Base-by-base conservation (phyloP, 345 rosid species). In the Xanthoceras sorbifolium region DNA sequence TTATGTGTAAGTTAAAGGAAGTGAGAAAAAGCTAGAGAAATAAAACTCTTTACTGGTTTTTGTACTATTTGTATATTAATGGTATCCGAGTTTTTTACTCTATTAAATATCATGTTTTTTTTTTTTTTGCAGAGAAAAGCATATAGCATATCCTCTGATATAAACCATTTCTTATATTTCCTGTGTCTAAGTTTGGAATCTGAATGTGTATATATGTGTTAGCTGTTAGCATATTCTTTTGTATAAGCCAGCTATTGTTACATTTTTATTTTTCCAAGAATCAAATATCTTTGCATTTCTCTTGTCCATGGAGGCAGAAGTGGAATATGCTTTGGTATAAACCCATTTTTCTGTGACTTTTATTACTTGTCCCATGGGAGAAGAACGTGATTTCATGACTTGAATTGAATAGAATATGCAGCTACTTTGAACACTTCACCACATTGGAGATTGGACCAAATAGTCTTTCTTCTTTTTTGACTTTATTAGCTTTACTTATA, bases 1-100 rank as follows among this genome's bases (percentile, higher is more conserved):
- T 64, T 46, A 18, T 8, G 60, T 31, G 36, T n/a, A 59, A 67
- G 76, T 69, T 67, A 48, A 85, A 69, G 77, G 79, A 79, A 73
- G 83, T 54, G 80, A 70, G 73, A 77, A 34, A 80, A 34, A 80
- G 80, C 65, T 60, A 1, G 20, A 9, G 23, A 23, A 17, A 48
- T 3, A 48, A 14, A 57, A 57, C 46, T 10, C 66, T 69, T 77
- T 67, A 60, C 34, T 48, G 17, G 15, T 44, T 3, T 11, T 12
- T 6, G 25, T 26, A 25, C 55, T 26, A 9, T 22, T 34, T 22
- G 62, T 63, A 25, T 74, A 63, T 6, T 3, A 57, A 62, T 15
- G 55, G 63, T 22, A 15, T 59, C 54, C 62, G 20, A 54, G 0
- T 18, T 22, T 54, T 18, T 20, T 54, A 0, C 60, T 54, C 5